These are phyloP conservation scores for Carex cristatella DNA, from an alignment of 176 grass and related monocot species.

Conservation along the genomic window DNA sequence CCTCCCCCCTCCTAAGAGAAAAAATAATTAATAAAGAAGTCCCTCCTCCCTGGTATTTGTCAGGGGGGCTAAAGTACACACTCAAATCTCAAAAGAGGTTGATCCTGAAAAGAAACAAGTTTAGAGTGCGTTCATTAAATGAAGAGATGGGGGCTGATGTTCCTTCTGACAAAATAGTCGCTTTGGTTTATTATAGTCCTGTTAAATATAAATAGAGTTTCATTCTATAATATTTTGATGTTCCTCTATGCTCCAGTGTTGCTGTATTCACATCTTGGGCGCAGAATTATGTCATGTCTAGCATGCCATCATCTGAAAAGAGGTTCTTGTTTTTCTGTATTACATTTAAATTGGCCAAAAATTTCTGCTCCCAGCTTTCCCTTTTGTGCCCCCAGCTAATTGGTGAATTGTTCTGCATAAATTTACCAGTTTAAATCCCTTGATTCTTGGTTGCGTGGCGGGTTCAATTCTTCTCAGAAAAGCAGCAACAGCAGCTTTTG, in stretches of 20 bases:
- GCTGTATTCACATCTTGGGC: conserved; percentile 83
- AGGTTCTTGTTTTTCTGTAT: conserved; percentile 36
- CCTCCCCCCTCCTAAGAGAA: neutral
- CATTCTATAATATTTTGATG: neutral
- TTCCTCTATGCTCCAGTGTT: conserved; percentile 39
- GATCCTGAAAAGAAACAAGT: neutral
- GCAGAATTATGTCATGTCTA: conserved; percentile 33
- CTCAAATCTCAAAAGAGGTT: neutral
- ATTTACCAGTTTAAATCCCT: conserved; percentile 59
- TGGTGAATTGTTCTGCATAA: conserved; percentile 1
- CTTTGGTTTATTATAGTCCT: neutral
- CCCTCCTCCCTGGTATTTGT: neutral
- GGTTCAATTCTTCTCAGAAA: conserved; percentile 67
- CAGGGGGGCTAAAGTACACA: neutral
- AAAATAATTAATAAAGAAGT: neutral
- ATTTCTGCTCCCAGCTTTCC: neutral
- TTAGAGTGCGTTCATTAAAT: neutral
- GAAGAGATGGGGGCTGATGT: neutral
- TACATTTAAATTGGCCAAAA: neutral
- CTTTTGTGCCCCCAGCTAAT: neutral
- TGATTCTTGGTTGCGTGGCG: conserved; percentile 72
- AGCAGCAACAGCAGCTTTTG: conserved; percentile 54
- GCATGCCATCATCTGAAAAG: conserved; percentile 35
- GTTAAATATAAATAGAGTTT: neutral
- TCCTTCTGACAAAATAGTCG: neutral